phyloP scores from a whole-genome alignment of 176 grass and related monocot species.

The Eleusine indica region DNA sequence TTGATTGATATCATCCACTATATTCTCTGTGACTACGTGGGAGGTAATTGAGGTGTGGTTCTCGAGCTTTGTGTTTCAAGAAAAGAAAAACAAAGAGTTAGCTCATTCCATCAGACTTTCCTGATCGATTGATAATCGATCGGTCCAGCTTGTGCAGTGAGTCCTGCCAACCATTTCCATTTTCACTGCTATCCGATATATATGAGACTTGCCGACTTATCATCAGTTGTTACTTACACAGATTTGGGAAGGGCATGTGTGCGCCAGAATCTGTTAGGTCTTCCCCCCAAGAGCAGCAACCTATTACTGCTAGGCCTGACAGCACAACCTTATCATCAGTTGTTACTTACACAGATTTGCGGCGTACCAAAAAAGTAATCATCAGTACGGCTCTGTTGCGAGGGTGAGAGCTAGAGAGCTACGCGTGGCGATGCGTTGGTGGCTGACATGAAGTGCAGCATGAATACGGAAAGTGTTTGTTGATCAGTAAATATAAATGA shows the following conservation, averaged over 20 bases:
- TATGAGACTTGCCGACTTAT: background rate
- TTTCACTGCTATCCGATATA: background rate
- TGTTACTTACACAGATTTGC: conserved; percentile 3
- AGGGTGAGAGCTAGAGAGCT: conserved; percentile 2
- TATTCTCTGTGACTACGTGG: no score
- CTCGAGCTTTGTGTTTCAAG: no score
- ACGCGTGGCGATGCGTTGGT: conserved; percentile 30
- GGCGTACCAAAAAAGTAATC: background rate
- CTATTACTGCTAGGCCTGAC: background rate
- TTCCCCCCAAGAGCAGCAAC: background rate
- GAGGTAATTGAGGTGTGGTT: background rate
- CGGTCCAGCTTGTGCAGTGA: background rate
- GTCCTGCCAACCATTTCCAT: background rate
- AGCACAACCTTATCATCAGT: background rate
- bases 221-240: background rate
- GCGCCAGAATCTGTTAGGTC: background rate
- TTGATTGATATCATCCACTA: no score
- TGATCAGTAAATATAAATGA: background rate
- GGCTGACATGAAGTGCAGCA: background rate
- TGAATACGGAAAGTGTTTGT: conserved; percentile 5
- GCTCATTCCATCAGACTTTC: background rate
- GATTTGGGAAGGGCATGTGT: background rate
- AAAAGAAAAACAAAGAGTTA: no score
- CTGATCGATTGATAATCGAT: background rate
- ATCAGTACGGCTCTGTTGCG: background rate